Evolutionary conservation across 2,329 filamentous ascomycete genomes (phyloP).

Genomic region (Botrytis byssoidea): DNA sequence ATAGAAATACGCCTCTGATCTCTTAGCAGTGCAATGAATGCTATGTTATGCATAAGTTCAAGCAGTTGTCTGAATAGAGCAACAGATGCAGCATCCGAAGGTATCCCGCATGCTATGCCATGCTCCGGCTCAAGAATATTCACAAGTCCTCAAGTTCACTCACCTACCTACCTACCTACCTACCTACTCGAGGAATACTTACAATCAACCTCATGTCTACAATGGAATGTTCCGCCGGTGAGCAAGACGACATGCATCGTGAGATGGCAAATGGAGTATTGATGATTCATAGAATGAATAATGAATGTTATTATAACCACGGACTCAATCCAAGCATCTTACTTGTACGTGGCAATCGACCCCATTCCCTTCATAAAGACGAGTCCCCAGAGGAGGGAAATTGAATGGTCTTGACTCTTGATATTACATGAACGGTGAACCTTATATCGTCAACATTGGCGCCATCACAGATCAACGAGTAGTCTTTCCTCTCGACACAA

Average conservation of each 20-base stretch:
- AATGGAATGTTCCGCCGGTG: slow-evolving; percentile 5
- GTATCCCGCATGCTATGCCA: neutral
- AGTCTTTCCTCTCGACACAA: neutral
- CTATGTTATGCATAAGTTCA: slow-evolving; percentile 4
- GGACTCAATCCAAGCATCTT: neutral
- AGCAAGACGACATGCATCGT: slow-evolving; percentile 16
- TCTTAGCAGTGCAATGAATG: neutral
- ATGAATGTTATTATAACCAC: too few relatives aligned
- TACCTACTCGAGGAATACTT: too few relatives aligned
- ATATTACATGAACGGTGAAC: neutral
- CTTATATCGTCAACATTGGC: neutral
- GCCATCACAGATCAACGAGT: neutral
- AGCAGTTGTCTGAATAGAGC: neutral
- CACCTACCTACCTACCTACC: too few relatives aligned
- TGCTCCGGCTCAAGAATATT: neutral
- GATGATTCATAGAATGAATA: neutral
- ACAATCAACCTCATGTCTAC: too few relatives aligned
- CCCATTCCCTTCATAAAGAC: neutral
- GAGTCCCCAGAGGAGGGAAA: neutral
- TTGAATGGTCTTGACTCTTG: neutral
- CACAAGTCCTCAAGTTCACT: neutral
- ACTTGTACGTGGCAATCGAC: slow-evolving; percentile 7
- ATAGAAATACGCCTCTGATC: neutral
- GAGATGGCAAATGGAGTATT: slow-evolving; percentile 9
- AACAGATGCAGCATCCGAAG: neutral